phyloP scores from a whole-genome alignment of 75 land plant genomes.

The Cunninghamia lanceolata region DNA sequence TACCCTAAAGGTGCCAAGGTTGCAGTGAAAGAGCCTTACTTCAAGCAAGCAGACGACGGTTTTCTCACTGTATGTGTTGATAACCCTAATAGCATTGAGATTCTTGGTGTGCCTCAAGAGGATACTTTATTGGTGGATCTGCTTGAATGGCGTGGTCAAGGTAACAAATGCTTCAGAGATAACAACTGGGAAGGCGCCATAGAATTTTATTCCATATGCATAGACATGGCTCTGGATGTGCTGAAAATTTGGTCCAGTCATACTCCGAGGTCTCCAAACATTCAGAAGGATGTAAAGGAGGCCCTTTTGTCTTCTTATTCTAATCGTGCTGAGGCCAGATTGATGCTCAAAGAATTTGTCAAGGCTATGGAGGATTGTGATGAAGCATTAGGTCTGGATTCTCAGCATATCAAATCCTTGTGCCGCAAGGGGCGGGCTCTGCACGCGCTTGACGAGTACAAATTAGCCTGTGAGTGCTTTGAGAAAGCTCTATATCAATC shows the following conservation, averaged over 20 bases:
- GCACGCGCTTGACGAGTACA: slow-evolving; percentile 18
- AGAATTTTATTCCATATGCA: not conserved
- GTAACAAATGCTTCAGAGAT: not conserved
- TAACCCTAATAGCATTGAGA: not conserved
- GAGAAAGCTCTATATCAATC: not conserved
- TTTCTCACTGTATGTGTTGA: not conserved
- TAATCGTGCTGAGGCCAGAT: slow-evolving; percentile 28
- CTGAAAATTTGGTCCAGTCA: too few species aligned
- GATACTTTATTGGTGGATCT: not conserved
- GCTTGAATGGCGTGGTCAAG: not conserved
- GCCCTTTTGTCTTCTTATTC: slow-evolving; percentile 1
- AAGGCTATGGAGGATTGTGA: slow-evolving; percentile 24
- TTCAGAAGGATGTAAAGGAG: too few species aligned
- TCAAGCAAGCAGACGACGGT: not conserved
- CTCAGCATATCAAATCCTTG: slow-evolving; percentile 20
- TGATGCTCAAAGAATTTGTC: not conserved
- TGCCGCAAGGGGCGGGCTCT: slow-evolving; percentile 29
- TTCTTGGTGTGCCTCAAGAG: not conserved
- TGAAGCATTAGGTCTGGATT: slow-evolving; percentile 20
- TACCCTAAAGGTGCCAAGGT: not conserved
- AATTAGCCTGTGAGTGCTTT: not conserved
- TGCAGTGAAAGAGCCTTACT: not conserved
- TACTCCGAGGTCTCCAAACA: too few species aligned
- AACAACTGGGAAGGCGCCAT: not conserved
- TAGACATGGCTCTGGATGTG: not conserved